Conservation (phyloP, 768 basidiomycete genomes). For the Leccinellum albellum region DNA sequence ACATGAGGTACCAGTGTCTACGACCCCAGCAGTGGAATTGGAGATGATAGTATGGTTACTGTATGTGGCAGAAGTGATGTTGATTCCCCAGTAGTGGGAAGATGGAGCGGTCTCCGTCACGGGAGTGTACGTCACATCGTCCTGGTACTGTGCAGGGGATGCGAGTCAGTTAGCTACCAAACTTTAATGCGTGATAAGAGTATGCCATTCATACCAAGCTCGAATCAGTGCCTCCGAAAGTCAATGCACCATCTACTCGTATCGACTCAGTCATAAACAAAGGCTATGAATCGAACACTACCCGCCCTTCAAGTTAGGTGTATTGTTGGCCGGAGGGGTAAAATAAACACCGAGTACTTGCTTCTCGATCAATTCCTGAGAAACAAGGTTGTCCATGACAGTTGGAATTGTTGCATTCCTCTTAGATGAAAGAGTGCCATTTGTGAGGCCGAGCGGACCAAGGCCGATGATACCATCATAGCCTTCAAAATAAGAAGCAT, state of each 20-base stretch:
- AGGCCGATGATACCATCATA: slow-evolving; percentile 27
- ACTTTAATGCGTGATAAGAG: background rate
- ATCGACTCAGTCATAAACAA: background rate
- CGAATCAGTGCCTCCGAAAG: background rate
- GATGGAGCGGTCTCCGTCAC: slow-evolving; percentile 27
- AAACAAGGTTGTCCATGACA: slow-evolving; percentile 18
- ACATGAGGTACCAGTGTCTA: background rate
- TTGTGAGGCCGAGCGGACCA: slow-evolving; percentile 20
- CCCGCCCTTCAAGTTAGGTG: background rate
- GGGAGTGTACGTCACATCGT: slow-evolving; percentile 20
- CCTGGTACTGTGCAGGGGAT: slow-evolving; percentile 14
- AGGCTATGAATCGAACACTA: background rate
- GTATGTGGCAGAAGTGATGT: slow-evolving; percentile 17
- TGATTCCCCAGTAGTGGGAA: slow-evolving; percentile 27
- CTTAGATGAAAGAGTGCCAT: background rate
- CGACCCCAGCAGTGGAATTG: background rate
- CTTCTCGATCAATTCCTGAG: slow-evolving; percentile 12
- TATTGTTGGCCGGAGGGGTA: background rate
- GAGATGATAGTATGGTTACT: slow-evolving; percentile 12
- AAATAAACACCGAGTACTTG: slow-evolving; percentile 9
- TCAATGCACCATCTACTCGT: background rate
- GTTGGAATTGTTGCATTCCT: slow-evolving; percentile 14
- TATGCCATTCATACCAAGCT: background rate
- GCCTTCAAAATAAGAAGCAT: slow-evolving; percentile 13
- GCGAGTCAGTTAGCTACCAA: background rate